phyloP scores from a whole-genome alignment of 1,139 yeast genomes.

The Magnusiomyces fungicola region DNA sequence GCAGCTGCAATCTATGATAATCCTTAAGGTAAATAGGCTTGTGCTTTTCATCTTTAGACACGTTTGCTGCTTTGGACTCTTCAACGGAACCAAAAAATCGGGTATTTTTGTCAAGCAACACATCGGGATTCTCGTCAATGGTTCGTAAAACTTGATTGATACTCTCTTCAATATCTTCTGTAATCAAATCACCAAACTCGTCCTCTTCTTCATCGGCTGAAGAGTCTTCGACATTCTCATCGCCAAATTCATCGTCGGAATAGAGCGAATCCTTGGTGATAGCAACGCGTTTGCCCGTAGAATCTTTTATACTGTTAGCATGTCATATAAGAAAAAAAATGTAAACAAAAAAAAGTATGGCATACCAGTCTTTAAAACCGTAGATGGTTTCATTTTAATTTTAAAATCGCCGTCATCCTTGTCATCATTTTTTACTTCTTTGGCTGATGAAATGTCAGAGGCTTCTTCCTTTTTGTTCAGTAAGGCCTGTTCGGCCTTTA shows the following conservation, averaged over 20 bases:
- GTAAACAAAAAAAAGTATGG: not conserved
- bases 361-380: not conserved
- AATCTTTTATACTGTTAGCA: too few relatives aligned
- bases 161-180: slow-evolving; percentile 79
- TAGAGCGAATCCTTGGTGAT: not conserved
- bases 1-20: slow-evolving; percentile 75
- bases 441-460: not conserved
- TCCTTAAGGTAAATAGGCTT: slow-evolving; percentile 88
- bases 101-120: slow-evolving; percentile 55
- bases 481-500: not conserved
- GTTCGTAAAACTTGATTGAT: slow-evolving; percentile 66
- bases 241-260: slow-evolving; percentile 1
- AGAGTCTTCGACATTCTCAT: slow-evolving; percentile 22
- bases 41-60: slow-evolving; percentile 25
- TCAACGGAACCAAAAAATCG: slow-evolving; percentile 55
- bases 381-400: not conserved
- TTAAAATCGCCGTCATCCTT: not conserved
- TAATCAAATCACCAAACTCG: slow-evolving; percentile 80
- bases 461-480: not conserved
- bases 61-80: slow-evolving; percentile 17
- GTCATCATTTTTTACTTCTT: not conserved
- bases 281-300: not conserved
- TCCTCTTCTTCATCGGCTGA: slow-evolving; percentile 74
- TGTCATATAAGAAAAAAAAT: not conserved
- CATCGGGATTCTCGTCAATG: slow-evolving; percentile 49